These are phyloP conservation scores for Aspergillus tamarii DNA, from an alignment of 2,329 filamentous ascomycete species.

Conservation along the genomic window DNA sequence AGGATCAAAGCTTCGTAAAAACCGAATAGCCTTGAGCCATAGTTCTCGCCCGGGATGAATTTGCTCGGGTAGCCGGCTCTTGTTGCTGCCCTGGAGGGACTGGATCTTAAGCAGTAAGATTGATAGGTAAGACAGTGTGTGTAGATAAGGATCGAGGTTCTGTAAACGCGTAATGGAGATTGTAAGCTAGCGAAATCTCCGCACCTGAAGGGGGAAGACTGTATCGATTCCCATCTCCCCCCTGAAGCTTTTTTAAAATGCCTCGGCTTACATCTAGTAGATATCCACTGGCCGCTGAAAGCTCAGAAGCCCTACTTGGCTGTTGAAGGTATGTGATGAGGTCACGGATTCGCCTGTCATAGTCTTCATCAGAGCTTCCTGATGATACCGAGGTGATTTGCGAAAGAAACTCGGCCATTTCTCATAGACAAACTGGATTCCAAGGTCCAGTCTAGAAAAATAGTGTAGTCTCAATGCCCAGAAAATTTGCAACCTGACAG, in stretches of 20 bases:
- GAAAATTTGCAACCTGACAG: background rate
- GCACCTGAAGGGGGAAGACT: background rate
- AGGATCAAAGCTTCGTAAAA: conserved; percentile 58
- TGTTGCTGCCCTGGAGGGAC: conserved; percentile 37
- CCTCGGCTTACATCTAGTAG: conserved; percentile 37
- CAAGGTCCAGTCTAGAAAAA: background rate
- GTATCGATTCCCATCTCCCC: background rate
- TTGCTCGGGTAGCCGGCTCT: conserved; percentile 40
- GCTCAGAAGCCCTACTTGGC: conserved; percentile 35
- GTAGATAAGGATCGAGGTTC: conserved; percentile 57
- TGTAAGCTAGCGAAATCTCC: conserved; percentile 1
- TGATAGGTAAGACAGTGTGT: conserved; percentile 63
- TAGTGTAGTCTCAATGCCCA: background rate
- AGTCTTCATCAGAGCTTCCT: conserved; percentile 42
- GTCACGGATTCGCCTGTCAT: conserved; percentile 48
- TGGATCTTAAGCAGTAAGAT: conserved; percentile 56
- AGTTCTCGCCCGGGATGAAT: conserved; percentile 49
- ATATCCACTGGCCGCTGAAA: conserved; percentile 33
- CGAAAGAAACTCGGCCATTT: conserved; percentile 37
- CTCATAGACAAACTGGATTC: background rate
- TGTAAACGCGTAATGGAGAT: conserved; percentile 20
- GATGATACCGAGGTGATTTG: conserved; percentile 45
- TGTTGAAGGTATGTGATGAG: conserved; percentile 43
- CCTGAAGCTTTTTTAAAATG: background rate
- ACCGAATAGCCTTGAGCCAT: conserved; percentile 54